Evolutionary conservation across 1,139 yeast genomes (phyloP).

Genomic region (Magnusiomyces paraingens): DNA sequence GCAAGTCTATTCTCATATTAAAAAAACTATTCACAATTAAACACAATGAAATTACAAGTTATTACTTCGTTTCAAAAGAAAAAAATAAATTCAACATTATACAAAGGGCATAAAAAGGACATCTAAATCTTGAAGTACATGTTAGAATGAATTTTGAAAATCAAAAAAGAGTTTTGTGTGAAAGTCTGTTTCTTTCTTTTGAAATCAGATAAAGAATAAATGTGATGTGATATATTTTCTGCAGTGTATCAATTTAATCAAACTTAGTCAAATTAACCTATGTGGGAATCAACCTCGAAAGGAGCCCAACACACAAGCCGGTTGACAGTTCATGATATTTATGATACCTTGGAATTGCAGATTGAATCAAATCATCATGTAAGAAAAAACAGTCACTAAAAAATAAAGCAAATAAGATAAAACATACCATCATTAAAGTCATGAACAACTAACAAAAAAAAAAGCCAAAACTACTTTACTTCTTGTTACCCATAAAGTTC

Average conservation of each 20-base stretch:
- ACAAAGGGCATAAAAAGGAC: too few relatives aligned
- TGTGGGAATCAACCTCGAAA: slow-evolving; percentile 6
- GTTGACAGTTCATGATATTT: neutral
- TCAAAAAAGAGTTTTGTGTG: too few relatives aligned
- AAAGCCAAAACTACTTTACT: neutral
- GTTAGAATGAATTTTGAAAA: too few relatives aligned
- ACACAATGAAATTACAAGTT: too few relatives aligned
- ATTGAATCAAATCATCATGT: slow-evolving; percentile 7
- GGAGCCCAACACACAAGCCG: neutral
- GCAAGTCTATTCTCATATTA: too few relatives aligned
- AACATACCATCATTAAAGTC: neutral
- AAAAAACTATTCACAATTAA: too few relatives aligned
- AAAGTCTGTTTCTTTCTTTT: too few relatives aligned
- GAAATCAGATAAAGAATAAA: neutral
- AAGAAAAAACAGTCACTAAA: neutral
- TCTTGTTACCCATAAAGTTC: slow-evolving; percentile 30
- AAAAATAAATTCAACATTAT: too few relatives aligned
- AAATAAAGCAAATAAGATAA: neutral
- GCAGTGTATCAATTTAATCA: neutral
- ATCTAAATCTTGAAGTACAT: too few relatives aligned
- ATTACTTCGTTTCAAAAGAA: too few relatives aligned
- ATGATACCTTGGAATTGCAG: slow-evolving; percentile 5
- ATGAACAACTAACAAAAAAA: neutral
- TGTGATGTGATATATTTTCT: slow-evolving; percentile 8
- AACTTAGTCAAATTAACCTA: neutral